Evolutionary conservation across 805 yeast species (phyloP).

Genomic region (Saccharomycopsis sp.): DNA sequence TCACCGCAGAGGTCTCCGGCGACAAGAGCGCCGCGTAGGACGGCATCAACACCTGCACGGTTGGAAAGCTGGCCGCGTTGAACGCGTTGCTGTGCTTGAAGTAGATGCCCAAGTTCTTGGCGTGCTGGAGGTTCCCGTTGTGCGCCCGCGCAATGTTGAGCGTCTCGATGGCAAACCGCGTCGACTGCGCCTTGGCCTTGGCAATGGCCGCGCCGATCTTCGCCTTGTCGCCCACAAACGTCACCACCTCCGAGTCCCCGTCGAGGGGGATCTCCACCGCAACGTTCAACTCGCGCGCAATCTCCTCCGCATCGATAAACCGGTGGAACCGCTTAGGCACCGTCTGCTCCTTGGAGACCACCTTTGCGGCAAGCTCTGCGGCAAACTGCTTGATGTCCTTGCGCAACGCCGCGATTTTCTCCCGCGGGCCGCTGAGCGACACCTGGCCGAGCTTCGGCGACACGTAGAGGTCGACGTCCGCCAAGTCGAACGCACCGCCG

Average conservation of each 20-base stretch:
- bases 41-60: slow-evolving; percentile 44
- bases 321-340: slow-evolving; percentile 67
- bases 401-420: slow-evolving; percentile 50
- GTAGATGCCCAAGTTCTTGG: slow-evolving; percentile 63
- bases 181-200: slow-evolving; percentile 52
- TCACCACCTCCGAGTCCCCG: slow-evolving; percentile 40
- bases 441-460: slow-evolving; percentile 39
- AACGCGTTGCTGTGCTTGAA: slow-evolving; percentile 49
- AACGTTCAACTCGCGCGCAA: slow-evolving; percentile 50
- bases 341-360: slow-evolving; percentile 47
- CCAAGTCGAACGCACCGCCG: slow-evolving; percentile 13
- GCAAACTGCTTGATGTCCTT: slow-evolving; percentile 37
- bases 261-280: slow-evolving; percentile 46
- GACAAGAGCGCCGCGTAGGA: slow-evolving; percentile 38
- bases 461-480: slow-evolving; percentile 24
- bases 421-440: slow-evolving; percentile 65
- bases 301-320: slow-evolving; percentile 51
- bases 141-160: slow-evolving; percentile 88
- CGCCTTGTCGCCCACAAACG: slow-evolving; percentile 57
- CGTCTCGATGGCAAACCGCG: slow-evolving; percentile 52
- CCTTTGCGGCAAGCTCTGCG: slow-evolving; percentile 36
- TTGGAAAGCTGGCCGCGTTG: slow-evolving; percentile 32
- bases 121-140: slow-evolving; percentile 71
- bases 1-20: slow-evolving; percentile 37
- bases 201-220: slow-evolving; percentile 57